Base-by-base conservation (phyloP, 2,329 filamentous ascomycete genomes). In the Fusarium multiceps region DNA sequence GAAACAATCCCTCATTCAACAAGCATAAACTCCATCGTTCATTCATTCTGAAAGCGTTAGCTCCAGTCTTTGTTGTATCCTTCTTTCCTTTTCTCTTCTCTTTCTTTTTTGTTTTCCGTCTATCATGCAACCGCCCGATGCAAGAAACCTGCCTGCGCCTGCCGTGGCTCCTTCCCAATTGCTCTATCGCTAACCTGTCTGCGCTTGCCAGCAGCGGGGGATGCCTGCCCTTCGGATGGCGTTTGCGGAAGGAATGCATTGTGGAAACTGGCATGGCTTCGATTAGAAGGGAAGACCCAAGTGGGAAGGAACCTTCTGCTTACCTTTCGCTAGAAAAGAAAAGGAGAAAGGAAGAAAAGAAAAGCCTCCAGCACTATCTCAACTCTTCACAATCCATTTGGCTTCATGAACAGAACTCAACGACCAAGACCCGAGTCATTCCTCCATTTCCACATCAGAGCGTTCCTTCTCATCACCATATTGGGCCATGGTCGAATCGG, bases 181-280 rank as follows among this genome's bases (percentile, higher is more conserved):
- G 16, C 47, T 47, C 27, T 32, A 45, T 49, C 18, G 48, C 41
- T 20, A 57, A 37, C 20, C 18, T 25, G 20, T 11, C 25, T 51
- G 13, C 13, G 32, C 32, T 51, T 60, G 58, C 11, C 37, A 46
- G 40, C 25, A 71, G 42, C 20, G 34, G 32, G 28, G 20, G 27
- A 23, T 16, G n/a, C 37, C 53, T 21, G 48, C 34, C 28, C 41
- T 67, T 70, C 43, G 41, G 18, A 21, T n/a, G 66, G 47, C 20
- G 16, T 42, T 40, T 42, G 21, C 23, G 40, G 47, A 32, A 13
- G 18, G 25, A 27, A 51, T 51, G 23, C 2, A 27, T 40, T 12
- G 20, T 10, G 28, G 43, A 27, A 54, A 50, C 57, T 54, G 23
- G 42, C 34, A 45, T 21, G 32, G 20, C 18, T 20, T 43, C 28